Base-by-base conservation (phyloP, 139 green algal genomes). In the Gonium pectorale region DNA sequence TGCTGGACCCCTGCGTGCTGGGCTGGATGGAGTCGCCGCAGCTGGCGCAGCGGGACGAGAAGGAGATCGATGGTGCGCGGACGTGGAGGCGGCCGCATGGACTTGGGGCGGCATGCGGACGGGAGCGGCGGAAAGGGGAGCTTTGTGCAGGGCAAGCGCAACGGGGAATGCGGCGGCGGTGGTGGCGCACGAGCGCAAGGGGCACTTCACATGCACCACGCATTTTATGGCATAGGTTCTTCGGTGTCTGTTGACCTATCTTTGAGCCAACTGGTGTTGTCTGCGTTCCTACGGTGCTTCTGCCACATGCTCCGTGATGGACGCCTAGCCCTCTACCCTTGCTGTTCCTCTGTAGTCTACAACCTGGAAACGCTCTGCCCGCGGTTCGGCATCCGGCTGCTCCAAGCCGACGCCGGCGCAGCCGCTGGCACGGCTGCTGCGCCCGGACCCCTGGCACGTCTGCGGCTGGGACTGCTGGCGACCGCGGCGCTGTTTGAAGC, bases 11-110 rank as follows among this genome's bases (percentile, higher is more conserved):
- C 33, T 44, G 69, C 63, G 43, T 67, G 17, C 37, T 85, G 46
- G 64, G 35, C 17, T 85, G 79, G 90, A 64, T 91, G 67, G 79
- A 88, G 71, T 81, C 90, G 44, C 88, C 90, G 26, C 90, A 93
- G 64, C 90, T 94, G 56, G 68, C 91, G 68, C 91, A 93, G 83
- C 67, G 82, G 24, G 68, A 71, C 56, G 88, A 90, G 41, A 85
- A 83, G 51, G 70, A 89, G 60, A 82, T 90, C 24, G 83, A 80
- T 9, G 40, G 75, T 37, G 38, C n/a, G 72, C 6, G 26, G 29
- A 26, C 38, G 2, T 15, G 67, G 24, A 24, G 24, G 8, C 29
- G 64, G 41, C 64, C 27, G 60, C 19, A 15, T 13, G 40, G 77
- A 54, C 43, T 74, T 52, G 56, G 54, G 43, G 80, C 49, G 90